Evolutionary conservation across 441 rosid genomes (phyloP), one percentile per base, ranked within the genome.

Genomic region (Populus hybrid): DNA sequence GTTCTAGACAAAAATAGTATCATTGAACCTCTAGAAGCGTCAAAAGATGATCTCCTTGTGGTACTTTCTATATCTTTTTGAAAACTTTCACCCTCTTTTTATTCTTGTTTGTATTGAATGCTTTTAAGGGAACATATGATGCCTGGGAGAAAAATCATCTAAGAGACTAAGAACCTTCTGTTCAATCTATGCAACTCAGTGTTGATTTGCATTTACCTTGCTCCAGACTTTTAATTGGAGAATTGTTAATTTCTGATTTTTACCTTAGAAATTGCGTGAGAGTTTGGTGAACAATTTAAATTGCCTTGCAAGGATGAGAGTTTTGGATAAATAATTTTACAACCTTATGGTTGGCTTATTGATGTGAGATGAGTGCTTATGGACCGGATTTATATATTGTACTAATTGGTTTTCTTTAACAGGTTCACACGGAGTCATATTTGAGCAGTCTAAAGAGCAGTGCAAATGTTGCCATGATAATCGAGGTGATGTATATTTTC

Each of bases 381-480:
- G 64, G n/a, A 67, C 69, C 20, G 16, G 20, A 40, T 10, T 79
- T 32, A 16, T 66, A 16, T 23, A 59, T 40, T 40, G 11, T 32
- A 35, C 76, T 75, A 16, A 70, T 78, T 64, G 72, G 46, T 79
- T 67, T 23, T 76, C 42, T 63, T 76, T 79, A 40, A 79, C 81
- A 94, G 99, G 97, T 95, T 14, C 99, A 95, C 80, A 83, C 95
- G 10, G 91, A 87, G 82, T 75, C 86, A 32, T 95, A 94, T 87
- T 86, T 95, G 84, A 81, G 86, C 65, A 94, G 97, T 83, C 85
- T 95, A 70, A 93, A 91, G 85, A 83, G 83, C 80, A 95, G 99
- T 80, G 42, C 80, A 24, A 89, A 87, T 78, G 97, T 95, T 54
- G 94, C 99, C 84, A 86, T 67, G 82, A 94, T 94, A 84, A 71